These are phyloP conservation scores for Aspergillus sp. DNA, from an alignment of 2,329 filamentous ascomycete species.

Conservation along the genomic window DNA sequence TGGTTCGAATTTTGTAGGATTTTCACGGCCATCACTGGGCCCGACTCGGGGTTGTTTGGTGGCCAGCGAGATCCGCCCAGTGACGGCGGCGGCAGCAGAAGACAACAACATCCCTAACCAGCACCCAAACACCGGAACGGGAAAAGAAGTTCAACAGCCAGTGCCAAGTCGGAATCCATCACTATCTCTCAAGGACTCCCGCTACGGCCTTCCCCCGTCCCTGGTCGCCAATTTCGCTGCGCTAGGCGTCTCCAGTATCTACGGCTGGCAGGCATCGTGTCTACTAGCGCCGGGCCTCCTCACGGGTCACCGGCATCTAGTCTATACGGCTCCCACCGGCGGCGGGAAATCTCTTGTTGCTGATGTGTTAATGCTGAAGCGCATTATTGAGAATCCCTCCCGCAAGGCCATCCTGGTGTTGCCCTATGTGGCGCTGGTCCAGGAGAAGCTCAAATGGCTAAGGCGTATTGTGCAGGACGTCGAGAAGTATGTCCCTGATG, in stretches of 20 bases:
- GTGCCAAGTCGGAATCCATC: constrained; percentile 34
- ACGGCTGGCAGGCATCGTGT: constrained; percentile 72
- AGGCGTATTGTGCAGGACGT: constrained; percentile 58
- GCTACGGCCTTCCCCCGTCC: constrained; percentile 53
- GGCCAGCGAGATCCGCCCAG: constrained; percentile 27
- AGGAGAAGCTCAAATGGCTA: constrained; percentile 70
- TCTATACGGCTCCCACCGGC: constrained; percentile 73
- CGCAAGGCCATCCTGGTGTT: constrained; percentile 65
- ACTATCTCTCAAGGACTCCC: constrained; percentile 54
- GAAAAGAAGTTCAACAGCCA: constrained; percentile 47
- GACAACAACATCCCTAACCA: constrained; percentile 6
- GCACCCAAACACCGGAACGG: not conserved
- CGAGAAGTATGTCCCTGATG: constrained; percentile 29
- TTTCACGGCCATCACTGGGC: constrained; percentile 20
- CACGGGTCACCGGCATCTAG: constrained; percentile 57
- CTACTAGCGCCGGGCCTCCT: constrained; percentile 60
- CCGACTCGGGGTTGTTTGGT: constrained; percentile 31
- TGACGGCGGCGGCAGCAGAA: constrained; percentile 11
- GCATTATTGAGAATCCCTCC: constrained; percentile 54
- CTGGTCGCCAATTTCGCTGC: constrained; percentile 57
- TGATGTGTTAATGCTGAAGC: constrained; percentile 63
- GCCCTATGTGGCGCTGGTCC: constrained; percentile 70
- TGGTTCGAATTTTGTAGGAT: constrained; percentile 16
- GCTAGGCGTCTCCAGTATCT: constrained; percentile 64
- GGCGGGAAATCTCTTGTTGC: constrained; percentile 71